A percentile compares a stretch with the other conserved stretches of the same genome.
These are phyloP conservation scores for Globisporangium lucens DNA, from an alignment of 352 stramenopile genomes.

Conservation along the genomic window DNA sequence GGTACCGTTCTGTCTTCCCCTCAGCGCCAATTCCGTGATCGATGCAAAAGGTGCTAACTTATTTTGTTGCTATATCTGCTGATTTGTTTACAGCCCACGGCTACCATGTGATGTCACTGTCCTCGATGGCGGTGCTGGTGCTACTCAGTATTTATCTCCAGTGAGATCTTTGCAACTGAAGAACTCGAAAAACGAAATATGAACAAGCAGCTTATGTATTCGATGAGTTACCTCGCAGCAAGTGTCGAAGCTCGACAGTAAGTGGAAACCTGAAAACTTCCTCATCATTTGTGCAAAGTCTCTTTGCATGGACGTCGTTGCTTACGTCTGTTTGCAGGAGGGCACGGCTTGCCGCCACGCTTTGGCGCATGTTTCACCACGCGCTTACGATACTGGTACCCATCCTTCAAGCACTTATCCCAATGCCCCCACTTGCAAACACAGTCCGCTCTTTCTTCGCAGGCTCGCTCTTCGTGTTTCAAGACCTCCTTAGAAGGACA, in stretches of 20 bases:
- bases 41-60: background rate
- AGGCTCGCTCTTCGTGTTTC: constrained; percentile 9
- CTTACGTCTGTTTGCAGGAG: constrained; percentile 10
- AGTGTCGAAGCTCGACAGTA: background rate
- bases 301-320: constrained; percentile 11
- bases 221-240: background rate
- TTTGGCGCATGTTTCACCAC: constrained; percentile 24
- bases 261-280: background rate
- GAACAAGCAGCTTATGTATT: constrained; percentile 4
- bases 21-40: background rate
- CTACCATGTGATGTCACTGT: background rate
- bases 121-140: background rate
- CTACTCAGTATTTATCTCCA: constrained; percentile 1
- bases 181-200: background rate
- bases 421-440: constrained; percentile 16
- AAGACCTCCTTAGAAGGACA: constrained; percentile 2
- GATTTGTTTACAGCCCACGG: background rate
- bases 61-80: background rate
- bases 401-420: constrained; percentile 12
- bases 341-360: constrained; percentile 35
- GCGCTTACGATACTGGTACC: constrained; percentile 38
- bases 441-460: constrained; percentile 10
- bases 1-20: background rate
- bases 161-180: background rate
- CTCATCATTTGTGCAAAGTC: background rate